Evolutionary conservation across 306 rosid species (phyloP).

Genomic region (Trifolium subterraneum): DNA sequence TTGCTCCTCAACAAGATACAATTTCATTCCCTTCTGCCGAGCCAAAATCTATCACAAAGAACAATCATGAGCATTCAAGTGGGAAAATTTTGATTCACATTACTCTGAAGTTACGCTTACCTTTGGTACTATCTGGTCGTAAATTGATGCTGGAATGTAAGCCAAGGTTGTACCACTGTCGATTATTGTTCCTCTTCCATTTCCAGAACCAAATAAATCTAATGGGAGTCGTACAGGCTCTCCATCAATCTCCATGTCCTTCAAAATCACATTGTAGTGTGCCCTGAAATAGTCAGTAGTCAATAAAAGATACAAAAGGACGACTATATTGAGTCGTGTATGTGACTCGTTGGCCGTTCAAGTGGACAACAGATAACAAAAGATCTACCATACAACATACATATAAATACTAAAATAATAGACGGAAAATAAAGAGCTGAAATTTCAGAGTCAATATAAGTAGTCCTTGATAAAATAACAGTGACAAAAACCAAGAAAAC

Average conservation of each 20-base stretch:
- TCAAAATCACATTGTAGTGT: constrained; percentile 84
- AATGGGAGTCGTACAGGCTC: constrained; percentile 62
- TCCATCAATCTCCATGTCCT: constrained; percentile 72
- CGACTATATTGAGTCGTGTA: too few relatives aligned
- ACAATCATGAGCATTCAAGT: constrained; percentile 38
- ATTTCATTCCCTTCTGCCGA: constrained; percentile 55
- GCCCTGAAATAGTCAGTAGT: constrained; percentile 59
- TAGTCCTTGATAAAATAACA: too few relatives aligned
- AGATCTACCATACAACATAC: too few relatives aligned
- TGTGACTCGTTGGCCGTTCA: too few relatives aligned
- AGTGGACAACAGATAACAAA: too few relatives aligned
- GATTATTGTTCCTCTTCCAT: constrained; percentile 65
- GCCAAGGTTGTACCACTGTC: constrained; percentile 98
- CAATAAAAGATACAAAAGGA: neutral
- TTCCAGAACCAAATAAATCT: constrained; percentile 60
- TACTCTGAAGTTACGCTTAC: constrained; percentile 45
- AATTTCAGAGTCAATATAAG: too few relatives aligned
- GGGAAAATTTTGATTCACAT: constrained; percentile 25
- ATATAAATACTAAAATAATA: too few relatives aligned
- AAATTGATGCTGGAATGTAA: constrained; percentile 62
- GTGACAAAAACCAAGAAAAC: too few relatives aligned
- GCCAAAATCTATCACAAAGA: constrained; percentile 57
- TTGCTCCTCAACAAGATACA: constrained; percentile 53
- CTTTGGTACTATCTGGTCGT: constrained; percentile 56
- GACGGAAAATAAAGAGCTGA: too few relatives aligned